Evolutionary conservation across 768 basidiomycete genomes (phyloP).

Genomic region (Boletellus ananas): DNA sequence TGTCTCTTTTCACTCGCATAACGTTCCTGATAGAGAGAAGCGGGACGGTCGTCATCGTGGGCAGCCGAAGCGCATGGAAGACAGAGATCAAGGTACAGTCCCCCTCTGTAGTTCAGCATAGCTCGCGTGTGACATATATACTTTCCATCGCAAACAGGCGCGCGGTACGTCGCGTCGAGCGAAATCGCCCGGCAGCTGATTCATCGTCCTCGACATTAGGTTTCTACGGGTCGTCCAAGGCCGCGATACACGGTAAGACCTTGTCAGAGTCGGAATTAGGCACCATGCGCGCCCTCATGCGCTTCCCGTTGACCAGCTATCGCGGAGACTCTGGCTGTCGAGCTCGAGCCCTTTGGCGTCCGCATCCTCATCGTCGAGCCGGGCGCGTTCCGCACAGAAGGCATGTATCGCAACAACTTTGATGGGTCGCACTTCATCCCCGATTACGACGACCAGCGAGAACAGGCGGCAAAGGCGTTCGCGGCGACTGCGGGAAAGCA

Average conservation of each 20-base stretch:
- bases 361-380: constrained; percentile 56
- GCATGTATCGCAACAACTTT: constrained; percentile 43
- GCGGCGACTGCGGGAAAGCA: constrained; percentile 40
- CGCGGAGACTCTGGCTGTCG: constrained; percentile 50
- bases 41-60: constrained; percentile 48
- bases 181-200: background rate
- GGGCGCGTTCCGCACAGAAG: constrained; percentile 58
- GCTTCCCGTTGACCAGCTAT: constrained; percentile 36
- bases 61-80: constrained; percentile 54
- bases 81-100: constrained; percentile 35
- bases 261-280: background rate
- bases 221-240: constrained; percentile 54
- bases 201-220: constrained; percentile 26
- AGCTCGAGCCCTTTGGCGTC: constrained; percentile 54
- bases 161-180: constrained; percentile 18
- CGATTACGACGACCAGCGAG: constrained; percentile 47
- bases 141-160: constrained; percentile 6
- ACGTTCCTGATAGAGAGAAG: constrained; percentile 27
- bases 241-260: constrained; percentile 50
- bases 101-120: background rate
- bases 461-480: constrained; percentile 30
- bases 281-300: background rate
- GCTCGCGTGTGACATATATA: background rate
- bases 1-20: too few relatives aligned
- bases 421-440: constrained; percentile 40